phyloP scores from a whole-genome alignment of 805 yeast species.

The Sugiyamaella valdiviana region DNA sequence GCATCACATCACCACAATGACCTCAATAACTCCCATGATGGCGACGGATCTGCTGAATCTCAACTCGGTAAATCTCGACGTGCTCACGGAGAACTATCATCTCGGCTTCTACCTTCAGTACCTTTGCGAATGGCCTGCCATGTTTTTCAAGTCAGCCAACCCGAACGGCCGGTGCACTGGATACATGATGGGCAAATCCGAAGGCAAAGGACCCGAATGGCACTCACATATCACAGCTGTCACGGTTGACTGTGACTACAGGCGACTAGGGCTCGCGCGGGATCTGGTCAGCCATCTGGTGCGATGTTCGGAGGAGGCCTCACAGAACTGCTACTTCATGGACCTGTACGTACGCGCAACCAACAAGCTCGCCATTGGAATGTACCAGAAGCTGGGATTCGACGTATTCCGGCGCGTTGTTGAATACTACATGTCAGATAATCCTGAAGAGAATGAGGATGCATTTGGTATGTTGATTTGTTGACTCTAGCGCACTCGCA shows the following conservation, averaged over 20 bases:
- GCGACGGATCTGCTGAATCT: conserved; percentile 74
- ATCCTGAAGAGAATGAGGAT: conserved; percentile 59
- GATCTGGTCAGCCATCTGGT: conserved; percentile 69
- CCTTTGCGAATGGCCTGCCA: conserved; percentile 77
- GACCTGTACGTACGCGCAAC: conserved; percentile 90
- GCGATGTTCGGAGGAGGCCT: conserved; percentile 66
- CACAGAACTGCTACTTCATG: conserved; percentile 74
- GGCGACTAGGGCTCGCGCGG: conserved; percentile 83
- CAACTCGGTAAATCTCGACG: conserved; percentile 76
- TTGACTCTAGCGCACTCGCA: too few species aligned
- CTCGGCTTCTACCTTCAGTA: conserved; percentile 79
- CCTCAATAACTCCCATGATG: conserved; percentile 80
- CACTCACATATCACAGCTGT: conserved; percentile 97
- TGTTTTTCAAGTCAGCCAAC: conserved; percentile 66
- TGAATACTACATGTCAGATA: conserved; percentile 60
- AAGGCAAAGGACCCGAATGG: conserved; percentile 81
- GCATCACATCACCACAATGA: conserved; percentile 54
- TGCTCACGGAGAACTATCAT: conserved; percentile 87
- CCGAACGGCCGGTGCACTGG: conserved; percentile 37
- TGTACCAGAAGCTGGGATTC: conserved; percentile 85
- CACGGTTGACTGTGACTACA: conserved; percentile 72
- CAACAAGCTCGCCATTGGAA: conserved; percentile 66
- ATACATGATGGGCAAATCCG: conserved; percentile 88
- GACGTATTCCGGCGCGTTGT: conserved; percentile 79
- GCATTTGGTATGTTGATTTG: conserved; percentile 58